Evolutionary conservation across 1,284 basidiomycete genomes (phyloP), one percentile per base, ranked within the genome.

Genomic region (Schizophyllum commune): DNA sequence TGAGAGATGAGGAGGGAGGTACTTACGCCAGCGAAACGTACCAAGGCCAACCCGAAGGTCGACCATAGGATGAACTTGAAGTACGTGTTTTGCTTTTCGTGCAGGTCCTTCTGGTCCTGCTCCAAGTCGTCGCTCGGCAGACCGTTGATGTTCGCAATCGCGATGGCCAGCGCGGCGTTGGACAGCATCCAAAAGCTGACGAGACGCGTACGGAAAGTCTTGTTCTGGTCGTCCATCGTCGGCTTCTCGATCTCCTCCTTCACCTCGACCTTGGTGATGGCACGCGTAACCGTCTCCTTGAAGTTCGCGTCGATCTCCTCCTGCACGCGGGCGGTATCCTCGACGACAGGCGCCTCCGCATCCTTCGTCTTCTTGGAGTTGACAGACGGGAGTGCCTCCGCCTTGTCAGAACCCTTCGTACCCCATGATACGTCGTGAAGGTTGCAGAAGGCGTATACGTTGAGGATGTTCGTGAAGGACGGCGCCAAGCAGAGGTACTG

Each of bases 391-490:
- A 98, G 78, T 1, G 91, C 91, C 68, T 98, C 96, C 0, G 88
- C 94, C 73, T 96, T 96, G 77, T 98, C 96, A 61, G 92, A 94
- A 58, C 96, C 96, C 75, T 96, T 96, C 9, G 94, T 97, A 75
- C 94, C 94, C 94, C 94, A 94, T 34, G 89, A 92, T 20, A 91
- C 93, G 74, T 94, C 92, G 73, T 94, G 92, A 71, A 95, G 76
- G 75, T 96, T 96, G 74, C 94, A 97, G 79, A 98, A 98, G 0
- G 94, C 94, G 70, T 97, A 98, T 34, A 96, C 92, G 74, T 97
- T 97, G 67, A 98, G 83, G 32, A 97, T 88, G 70, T 97, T 98
- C 57, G 89, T 94, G 77, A 96, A 96, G 67, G 90, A 93, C 0
- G 92, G 92, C 17, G 94, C 95, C 59, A 97, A 74, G 65, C 88